Evolutionary conservation across 1,284 basidiomycete species (phyloP), one percentile per base, ranked within the genome.

Genomic region (Ceratobasidium sp.): DNA sequence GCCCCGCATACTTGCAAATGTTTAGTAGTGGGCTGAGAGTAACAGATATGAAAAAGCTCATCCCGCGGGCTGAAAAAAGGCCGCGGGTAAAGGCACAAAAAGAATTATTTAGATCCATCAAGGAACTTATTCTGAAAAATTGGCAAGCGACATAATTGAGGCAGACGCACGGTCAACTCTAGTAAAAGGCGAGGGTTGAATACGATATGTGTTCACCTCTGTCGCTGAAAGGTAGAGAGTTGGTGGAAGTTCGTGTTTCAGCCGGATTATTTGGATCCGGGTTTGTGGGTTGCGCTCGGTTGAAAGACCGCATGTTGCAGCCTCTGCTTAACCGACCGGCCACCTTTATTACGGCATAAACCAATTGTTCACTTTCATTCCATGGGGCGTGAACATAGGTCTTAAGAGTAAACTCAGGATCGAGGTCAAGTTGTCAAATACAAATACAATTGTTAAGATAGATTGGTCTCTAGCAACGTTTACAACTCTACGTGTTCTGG

Each of bases 401-500:
- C n/a, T 13, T 8, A 5, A 63, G 35, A 45, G 8, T n/a, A 63
- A 31, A 11, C 39, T 45, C 26, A 23, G 49, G 31, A 39, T 15
- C 56, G 28, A 11, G 10, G 56, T 20, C 28, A 58, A 15, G 28
- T 17, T 15, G 56, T 56, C 26, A n/a, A 35, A 45, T 65, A 49
- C 63, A 65, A 63, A 42, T 63, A 63, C 61, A 63, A 53, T 54
- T 67, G 20, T 67, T 33, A 37, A 37, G 23, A 53, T 37, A 33
- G 3, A 33, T 35, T 42, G 26, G 53, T 42, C 33, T 67, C 65
- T 53, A 67, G 65, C 47, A 20, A 35, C n/a, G 65, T 31, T 26
- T 63, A 73, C 42, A 73, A 37, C 37, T 73, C 69, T 60, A 61
- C 56, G 28, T 73, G 69, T 17, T 42, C 69, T 58, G 28, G 13